phyloP scores from a whole-genome alignment of 129 eudicot species.

The Escallonia herrerae region DNA sequence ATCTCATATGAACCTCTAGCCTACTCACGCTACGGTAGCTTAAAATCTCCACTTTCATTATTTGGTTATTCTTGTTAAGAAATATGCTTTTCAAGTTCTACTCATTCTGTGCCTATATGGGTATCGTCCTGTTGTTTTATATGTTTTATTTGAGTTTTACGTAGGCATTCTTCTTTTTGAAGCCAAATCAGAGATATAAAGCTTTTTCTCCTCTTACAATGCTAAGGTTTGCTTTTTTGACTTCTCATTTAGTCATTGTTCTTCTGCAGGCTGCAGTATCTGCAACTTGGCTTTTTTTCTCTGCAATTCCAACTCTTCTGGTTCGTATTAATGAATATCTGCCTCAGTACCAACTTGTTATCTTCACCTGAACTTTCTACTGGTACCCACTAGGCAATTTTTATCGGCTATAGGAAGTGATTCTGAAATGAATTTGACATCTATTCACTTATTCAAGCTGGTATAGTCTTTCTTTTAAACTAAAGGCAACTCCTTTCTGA shows the following conservation, averaged over 20 bases:
- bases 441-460: not conserved
- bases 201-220: not conserved
- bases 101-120: too few species aligned
- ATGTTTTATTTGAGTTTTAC: too few species aligned
- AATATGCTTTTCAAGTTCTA: too few species aligned
- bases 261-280: constrained; percentile 60
- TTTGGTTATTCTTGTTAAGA: too few species aligned
- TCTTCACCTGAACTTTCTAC: constrained; percentile 2
- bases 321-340: constrained; percentile 35
- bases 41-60: too few species aligned
- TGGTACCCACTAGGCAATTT: not conserved
- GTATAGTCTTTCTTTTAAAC: not conserved
- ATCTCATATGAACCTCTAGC: too few species aligned
- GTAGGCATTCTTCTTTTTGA: too few species aligned
- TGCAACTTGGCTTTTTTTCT: constrained; percentile 76
- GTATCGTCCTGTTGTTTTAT: too few species aligned
- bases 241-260: not conserved
- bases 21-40: too few species aligned
- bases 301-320: constrained; percentile 78
- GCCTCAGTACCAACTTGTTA: not conserved
- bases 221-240: not conserved
- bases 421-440: too few species aligned
- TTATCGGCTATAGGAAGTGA: not conserved
- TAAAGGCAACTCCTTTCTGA: not conserved
- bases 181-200: not conserved